Percentiles rank a stretch among this genome's conserved stretches.
These are phyloP conservation scores for Articulospora tetracladia DNA, from an alignment of 495 filamentous ascomycete species.

Conservation along the genomic window DNA sequence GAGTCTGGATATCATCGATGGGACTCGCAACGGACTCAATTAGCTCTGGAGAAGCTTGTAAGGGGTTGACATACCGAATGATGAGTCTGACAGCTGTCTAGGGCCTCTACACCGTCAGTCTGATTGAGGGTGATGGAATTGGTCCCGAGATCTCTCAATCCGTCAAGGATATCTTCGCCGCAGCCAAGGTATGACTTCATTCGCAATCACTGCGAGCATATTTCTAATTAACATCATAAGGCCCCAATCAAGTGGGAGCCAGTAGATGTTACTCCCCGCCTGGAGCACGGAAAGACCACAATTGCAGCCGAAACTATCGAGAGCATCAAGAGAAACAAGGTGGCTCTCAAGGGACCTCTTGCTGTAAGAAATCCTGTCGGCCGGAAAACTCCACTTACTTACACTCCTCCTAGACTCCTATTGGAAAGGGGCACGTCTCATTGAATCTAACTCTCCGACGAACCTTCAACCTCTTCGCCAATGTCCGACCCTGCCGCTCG, in stretches of 20 bases:
- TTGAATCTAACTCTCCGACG: constrained; percentile 97
- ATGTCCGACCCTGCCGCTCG: constrained; percentile 94
- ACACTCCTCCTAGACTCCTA: constrained; percentile 65
- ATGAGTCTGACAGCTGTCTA: constrained; percentile 29
- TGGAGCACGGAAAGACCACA: constrained; percentile 89
- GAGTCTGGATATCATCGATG: neutral
- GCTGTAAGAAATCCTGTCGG: constrained; percentile 58
- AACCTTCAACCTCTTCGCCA: constrained; percentile 99
- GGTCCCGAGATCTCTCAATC: constrained; percentile 96
- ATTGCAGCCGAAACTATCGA: constrained; percentile 89
- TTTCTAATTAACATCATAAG: constrained; percentile 41
- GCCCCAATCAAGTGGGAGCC: constrained; percentile 94
- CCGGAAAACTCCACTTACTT: neutral
- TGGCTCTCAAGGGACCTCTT: constrained; percentile 95
- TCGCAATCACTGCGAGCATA: constrained; percentile 6
- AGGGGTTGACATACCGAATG: constrained; percentile 10
- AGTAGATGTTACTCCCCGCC: constrained; percentile 86
- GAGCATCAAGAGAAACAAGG: constrained; percentile 87
- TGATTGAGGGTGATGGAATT: constrained; percentile 99
- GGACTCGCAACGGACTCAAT: constrained; percentile 15
- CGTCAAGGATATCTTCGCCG: constrained; percentile 95
- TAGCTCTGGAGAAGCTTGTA: neutral
- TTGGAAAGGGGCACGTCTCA: constrained; percentile 98
- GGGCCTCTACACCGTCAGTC: constrained; percentile 92
- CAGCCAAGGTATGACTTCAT: constrained; percentile 69